A percentile compares a stretch with the other conserved stretches of the same genome.
Conservation (phyloP, 1,284 basidiomycete genomes). For the Cutaneotrichosporon sp. region DNA sequence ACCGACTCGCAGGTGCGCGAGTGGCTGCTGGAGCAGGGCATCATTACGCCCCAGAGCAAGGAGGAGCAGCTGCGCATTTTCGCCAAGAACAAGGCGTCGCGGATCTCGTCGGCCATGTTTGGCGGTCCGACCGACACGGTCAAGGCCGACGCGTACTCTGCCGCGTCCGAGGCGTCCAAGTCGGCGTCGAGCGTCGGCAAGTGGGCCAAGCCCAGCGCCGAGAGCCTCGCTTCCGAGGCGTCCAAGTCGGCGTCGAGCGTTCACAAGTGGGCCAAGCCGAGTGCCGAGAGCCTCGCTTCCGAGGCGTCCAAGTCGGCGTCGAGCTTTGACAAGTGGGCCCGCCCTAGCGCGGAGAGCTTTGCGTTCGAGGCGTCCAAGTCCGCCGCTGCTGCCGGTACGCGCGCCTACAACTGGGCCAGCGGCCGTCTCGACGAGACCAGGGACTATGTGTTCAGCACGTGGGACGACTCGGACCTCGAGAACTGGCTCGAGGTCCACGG, state of each 20-base stretch:
- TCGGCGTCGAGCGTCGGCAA: background rate
- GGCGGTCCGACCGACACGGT: constrained; percentile 52
- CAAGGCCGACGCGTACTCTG: constrained; percentile 20
- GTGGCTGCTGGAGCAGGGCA: constrained; percentile 79
- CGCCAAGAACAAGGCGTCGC: constrained; percentile 61
- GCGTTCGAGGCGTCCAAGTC: constrained; percentile 53
- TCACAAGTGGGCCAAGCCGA: constrained; percentile 4
- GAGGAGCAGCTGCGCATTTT: constrained; percentile 71
- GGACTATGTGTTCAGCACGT: constrained; percentile 81
- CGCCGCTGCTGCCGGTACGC: constrained; percentile 33
- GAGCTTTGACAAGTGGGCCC: constrained; percentile 2
- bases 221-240: constrained; percentile 3
- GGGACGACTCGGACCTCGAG: constrained; percentile 65
- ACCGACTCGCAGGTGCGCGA: constrained; percentile 71
- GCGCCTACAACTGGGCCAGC: constrained; percentile 53
- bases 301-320: background rate
- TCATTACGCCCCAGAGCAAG: constrained; percentile 71
- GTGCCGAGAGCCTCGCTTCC: background rate
- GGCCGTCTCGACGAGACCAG: constrained; percentile 61
- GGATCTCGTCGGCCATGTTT: constrained; percentile 55
- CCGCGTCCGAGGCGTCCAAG: constrained; percentile 50
- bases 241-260: background rate
- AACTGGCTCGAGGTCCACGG: constrained; percentile 69
- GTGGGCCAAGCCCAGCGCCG: background rate
- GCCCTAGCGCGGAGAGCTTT: constrained; percentile 17